Evolutionary conservation across 2,329 filamentous ascomycete species (phyloP).

Genomic region (Drechslerella coelobrocha): DNA sequence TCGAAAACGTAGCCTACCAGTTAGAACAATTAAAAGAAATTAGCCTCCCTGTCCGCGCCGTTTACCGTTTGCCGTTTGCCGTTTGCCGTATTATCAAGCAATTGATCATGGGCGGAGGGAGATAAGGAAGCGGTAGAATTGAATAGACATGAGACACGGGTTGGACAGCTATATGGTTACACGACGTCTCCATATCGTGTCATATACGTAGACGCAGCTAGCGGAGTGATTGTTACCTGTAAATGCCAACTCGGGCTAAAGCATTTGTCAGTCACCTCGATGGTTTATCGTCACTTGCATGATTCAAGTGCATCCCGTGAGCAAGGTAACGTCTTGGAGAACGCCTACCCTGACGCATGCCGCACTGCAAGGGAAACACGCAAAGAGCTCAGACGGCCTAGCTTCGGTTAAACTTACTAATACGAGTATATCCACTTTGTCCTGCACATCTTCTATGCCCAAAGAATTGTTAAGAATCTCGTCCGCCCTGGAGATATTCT

Average conservation of each 20-base stretch:
- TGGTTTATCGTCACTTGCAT: conserved; percentile 23
- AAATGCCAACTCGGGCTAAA: conserved; percentile 45
- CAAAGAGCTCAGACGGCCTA: not conserved
- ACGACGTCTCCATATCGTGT: conserved; percentile 23
- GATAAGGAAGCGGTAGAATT: conserved; percentile 16
- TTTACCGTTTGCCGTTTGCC: not conserved
- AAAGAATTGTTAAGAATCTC: conserved; percentile 66
- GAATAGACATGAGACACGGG: conserved; percentile 10
- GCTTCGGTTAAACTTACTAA: conserved; percentile 73
- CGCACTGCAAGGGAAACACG: conserved; percentile 17
- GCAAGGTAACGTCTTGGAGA: conserved; percentile 20
- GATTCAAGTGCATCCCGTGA: conserved; percentile 14
- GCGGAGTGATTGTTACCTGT: conserved; percentile 33
- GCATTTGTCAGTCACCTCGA: conserved; percentile 34
- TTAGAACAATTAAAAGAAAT: conserved; percentile 48
- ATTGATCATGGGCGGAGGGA: not conserved
- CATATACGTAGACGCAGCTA: conserved; percentile 32
- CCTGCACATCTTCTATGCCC: conserved; percentile 63
- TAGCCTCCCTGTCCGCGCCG: conserved; percentile 30
- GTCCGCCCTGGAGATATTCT: conserved; percentile 74
- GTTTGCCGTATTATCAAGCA: conserved; percentile 23
- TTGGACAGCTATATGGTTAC: conserved; percentile 33
- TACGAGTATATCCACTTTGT: conserved; percentile 77
- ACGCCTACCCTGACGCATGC: conserved; percentile 26
- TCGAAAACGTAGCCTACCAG: conserved; percentile 76